Conservation (phyloP, 1,284 basidiomycete species). For the Rhizoctonia solani region DNA sequence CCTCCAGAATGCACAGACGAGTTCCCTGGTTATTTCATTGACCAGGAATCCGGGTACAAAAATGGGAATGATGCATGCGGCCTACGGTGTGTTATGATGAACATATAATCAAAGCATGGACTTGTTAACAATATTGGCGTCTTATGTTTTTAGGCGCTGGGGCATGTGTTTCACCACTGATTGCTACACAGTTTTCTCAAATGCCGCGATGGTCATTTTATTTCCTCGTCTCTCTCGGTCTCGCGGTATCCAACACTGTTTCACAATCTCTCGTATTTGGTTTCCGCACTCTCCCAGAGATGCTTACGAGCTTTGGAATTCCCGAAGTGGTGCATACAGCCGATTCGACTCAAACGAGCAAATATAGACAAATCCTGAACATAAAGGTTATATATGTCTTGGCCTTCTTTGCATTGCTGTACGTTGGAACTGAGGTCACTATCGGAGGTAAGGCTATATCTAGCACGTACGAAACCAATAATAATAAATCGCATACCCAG, state of each 20-base stretch:
- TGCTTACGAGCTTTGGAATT: conserved; percentile 31
- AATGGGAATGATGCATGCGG: conserved; percentile 37
- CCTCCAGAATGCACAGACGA: conserved; percentile 35
- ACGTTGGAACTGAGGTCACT: conserved; percentile 56
- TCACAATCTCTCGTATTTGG: conserved; percentile 45
- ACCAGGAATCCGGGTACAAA: conserved; percentile 34
- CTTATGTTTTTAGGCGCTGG: conserved; percentile 35
- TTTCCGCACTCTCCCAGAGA: conserved; percentile 42
- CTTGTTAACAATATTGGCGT: neutral
- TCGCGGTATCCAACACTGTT: conserved; percentile 40
- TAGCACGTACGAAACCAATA: neutral
- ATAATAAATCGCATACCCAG: conserved; percentile 41
- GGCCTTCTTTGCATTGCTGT: conserved; percentile 53
- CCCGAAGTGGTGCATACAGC: conserved; percentile 26
- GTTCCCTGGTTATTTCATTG: conserved; percentile 32
- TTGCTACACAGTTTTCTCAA: conserved; percentile 37
- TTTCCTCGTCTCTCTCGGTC: conserved; percentile 36
- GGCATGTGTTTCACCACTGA: conserved; percentile 35
- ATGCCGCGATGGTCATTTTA: conserved; percentile 38
- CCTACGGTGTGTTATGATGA: conserved; percentile 22
- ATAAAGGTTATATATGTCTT: conserved; percentile 48
- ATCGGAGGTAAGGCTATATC: conserved; percentile 47
- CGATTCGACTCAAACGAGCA: conserved; percentile 27
- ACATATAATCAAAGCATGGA: neutral
- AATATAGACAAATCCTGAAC: conserved; percentile 36